Percentiles rank a stretch among this genome's conserved stretches.
Conservation (phyloP, 2,329 filamentous ascomycete species). For the Aspergillus quadrilineatus region DNA sequence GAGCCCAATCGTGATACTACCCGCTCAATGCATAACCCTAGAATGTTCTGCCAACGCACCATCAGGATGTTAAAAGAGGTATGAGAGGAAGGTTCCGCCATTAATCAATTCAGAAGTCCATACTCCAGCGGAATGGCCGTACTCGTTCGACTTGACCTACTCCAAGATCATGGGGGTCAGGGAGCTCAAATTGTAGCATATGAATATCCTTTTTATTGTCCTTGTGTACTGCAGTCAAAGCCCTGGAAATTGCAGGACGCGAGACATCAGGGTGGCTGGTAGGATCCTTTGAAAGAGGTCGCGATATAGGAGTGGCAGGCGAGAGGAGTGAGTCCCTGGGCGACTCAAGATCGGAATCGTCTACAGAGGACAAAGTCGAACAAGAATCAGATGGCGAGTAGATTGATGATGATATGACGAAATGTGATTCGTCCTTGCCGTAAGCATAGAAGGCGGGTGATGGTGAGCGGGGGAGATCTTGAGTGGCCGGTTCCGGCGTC, state of each 20-base stretch:
- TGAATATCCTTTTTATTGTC: constrained; percentile 35
- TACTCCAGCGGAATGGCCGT: constrained; percentile 45
- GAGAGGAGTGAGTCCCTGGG: constrained; percentile 30
- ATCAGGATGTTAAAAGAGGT: background rate
- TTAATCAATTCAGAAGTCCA: constrained; percentile 38
- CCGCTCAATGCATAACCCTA: constrained; percentile 5
- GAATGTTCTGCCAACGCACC: constrained; percentile 1
- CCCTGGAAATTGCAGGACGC: constrained; percentile 32
- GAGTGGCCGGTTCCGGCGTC: constrained; percentile 3
- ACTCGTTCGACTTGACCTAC: constrained; percentile 35
- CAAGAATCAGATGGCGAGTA: constrained; percentile 33
- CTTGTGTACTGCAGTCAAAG: constrained; percentile 33
- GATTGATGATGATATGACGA: constrained; percentile 23
- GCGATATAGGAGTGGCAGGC: constrained; percentile 37
- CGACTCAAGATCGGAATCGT: constrained; percentile 29
- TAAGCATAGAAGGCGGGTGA: constrained; percentile 21
- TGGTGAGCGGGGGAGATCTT: constrained; percentile 17
- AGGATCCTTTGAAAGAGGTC: constrained; percentile 38
- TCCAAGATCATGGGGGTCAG: constrained; percentile 30
- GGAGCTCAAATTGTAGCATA: constrained; percentile 38
- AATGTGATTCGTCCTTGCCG: constrained; percentile 23
- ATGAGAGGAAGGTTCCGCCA: background rate
- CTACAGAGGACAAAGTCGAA: constrained; percentile 29
- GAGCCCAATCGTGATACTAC: constrained; percentile 9
- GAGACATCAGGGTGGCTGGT: constrained; percentile 31